Percentiles rank a stretch among this genome's conserved stretches.
These are phyloP conservation scores for Auricularia heimuer DNA, from an alignment of 768 basidiomycete species.

Conservation along the genomic window DNA sequence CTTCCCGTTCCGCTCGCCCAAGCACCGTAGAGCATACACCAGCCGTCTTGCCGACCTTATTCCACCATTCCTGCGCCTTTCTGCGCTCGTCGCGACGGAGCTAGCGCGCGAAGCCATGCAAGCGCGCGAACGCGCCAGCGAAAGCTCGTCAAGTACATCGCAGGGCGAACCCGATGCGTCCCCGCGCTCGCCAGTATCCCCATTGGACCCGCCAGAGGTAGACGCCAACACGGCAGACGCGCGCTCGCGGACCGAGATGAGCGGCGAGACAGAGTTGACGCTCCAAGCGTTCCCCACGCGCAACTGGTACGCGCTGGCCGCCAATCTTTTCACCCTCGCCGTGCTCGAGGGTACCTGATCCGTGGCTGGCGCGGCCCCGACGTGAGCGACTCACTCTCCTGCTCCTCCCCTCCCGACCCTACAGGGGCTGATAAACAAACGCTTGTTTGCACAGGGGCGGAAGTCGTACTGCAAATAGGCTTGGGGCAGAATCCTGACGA, in stretches of 20 bases:
- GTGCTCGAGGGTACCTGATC: slow-evolving; percentile 73
- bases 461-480: not conserved
- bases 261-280: slow-evolving; percentile 1
- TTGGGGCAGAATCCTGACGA: not conserved
- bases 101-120: slow-evolving; percentile 51
- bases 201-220: slow-evolving; percentile 19
- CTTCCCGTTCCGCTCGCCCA: slow-evolving; percentile 21
- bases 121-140: slow-evolving; percentile 4
- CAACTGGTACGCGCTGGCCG: slow-evolving; percentile 75
- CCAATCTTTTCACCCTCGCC: slow-evolving; percentile 70
- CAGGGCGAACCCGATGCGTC: not conserved
- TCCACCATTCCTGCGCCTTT: slow-evolving; percentile 59
- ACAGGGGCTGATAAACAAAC: not conserved
- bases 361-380: slow-evolving; percentile 70
- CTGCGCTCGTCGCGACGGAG: slow-evolving; percentile 70
- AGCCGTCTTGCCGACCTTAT: slow-evolving; percentile 13
- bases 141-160: not conserved
- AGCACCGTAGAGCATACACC: not conserved
- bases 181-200: slow-evolving; percentile 21
- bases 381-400: slow-evolving; percentile 19
- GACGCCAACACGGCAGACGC: not conserved
- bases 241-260: slow-evolving; percentile 4
- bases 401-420: not conserved
- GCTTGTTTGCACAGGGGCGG: slow-evolving; percentile 1
- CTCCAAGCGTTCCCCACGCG: slow-evolving; percentile 39